Evolutionary conservation across 495 filamentous ascomycete genomes (phyloP).

Genomic region (Podospora didyma): DNA sequence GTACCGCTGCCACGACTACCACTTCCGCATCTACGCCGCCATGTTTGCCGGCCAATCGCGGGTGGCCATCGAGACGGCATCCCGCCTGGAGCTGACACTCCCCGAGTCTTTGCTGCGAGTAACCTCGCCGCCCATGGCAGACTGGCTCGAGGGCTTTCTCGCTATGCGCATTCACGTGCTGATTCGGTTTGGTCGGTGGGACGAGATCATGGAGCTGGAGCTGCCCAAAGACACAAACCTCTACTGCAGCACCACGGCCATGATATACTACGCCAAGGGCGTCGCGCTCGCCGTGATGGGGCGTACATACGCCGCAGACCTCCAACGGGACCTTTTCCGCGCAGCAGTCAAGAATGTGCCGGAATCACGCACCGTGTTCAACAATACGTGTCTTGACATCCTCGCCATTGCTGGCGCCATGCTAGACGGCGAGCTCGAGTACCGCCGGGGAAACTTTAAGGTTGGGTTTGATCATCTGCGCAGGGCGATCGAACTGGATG

Average conservation of each 20-base stretch:
- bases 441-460: slow-evolving; percentile 53
- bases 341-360: slow-evolving; percentile 45
- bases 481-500: slow-evolving; percentile 49
- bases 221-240: slow-evolving; percentile 49
- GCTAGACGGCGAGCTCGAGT: slow-evolving; percentile 66
- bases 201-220: slow-evolving; percentile 48
- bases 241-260: slow-evolving; percentile 60
- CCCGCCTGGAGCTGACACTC: slow-evolving; percentile 48
- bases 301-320: slow-evolving; percentile 42
- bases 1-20: slow-evolving; percentile 62
- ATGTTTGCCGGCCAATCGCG: slow-evolving; percentile 62
- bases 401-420: slow-evolving; percentile 56
- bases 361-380: slow-evolving; percentile 55
- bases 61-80: slow-evolving; percentile 53
- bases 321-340: slow-evolving; percentile 42
- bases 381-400: slow-evolving; percentile 60
- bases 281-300: slow-evolving; percentile 57
- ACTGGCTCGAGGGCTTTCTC: slow-evolving; percentile 66
- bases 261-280: slow-evolving; percentile 62
- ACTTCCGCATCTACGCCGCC: slow-evolving; percentile 66
- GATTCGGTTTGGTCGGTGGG: slow-evolving; percentile 63
- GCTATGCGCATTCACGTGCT: slow-evolving; percentile 59
- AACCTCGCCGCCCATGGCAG: slow-evolving; percentile 63
- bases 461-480: slow-evolving; percentile 52
- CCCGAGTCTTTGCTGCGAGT: slow-evolving; percentile 58